Evolutionary conservation across 495 filamentous ascomycete genomes (phyloP).

Genomic region (Aspergillus bridgeri): DNA sequence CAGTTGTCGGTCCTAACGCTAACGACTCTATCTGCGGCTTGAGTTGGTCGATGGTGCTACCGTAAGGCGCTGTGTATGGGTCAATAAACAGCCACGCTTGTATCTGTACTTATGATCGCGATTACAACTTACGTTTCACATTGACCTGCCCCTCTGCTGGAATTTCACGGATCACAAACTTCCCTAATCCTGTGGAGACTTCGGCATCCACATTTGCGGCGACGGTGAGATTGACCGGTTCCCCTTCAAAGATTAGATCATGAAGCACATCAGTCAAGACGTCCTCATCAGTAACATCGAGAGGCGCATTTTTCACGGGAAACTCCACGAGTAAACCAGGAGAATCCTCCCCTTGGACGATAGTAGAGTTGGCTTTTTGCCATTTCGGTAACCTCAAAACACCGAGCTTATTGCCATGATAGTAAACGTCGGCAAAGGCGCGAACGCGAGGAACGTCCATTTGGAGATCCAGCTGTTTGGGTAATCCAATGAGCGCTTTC

Average conservation of each 20-base stretch:
- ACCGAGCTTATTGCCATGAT: constrained; percentile 70
- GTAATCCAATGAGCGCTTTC: constrained; percentile 68
- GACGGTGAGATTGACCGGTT: constrained; percentile 61
- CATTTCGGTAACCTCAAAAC: constrained; percentile 71
- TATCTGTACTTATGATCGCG: neutral
- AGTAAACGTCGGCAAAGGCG: constrained; percentile 75
- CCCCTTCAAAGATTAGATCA: constrained; percentile 67
- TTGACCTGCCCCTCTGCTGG: constrained; percentile 81
- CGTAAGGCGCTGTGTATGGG: constrained; percentile 35
- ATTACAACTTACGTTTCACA: constrained; percentile 72
- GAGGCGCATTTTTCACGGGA: constrained; percentile 68
- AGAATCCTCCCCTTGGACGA: constrained; percentile 53
- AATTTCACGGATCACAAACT: constrained; percentile 72
- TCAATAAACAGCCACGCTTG: constrained; percentile 14
- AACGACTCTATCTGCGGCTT: constrained; percentile 62
- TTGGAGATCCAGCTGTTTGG: constrained; percentile 79
- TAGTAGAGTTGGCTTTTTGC: constrained; percentile 80
- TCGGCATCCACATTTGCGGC: constrained; percentile 81
- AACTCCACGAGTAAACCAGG: constrained; percentile 68
- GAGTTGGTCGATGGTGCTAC: constrained; percentile 48
- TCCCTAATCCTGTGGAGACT: constrained; percentile 73
- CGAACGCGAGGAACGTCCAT: constrained; percentile 71
- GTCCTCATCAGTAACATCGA: constrained; percentile 73
- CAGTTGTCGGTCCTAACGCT: constrained; percentile 63
- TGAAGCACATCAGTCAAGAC: constrained; percentile 73